Base-by-base conservation (phyloP, 257 asterid species). In the Jacaranda copaia region DNA sequence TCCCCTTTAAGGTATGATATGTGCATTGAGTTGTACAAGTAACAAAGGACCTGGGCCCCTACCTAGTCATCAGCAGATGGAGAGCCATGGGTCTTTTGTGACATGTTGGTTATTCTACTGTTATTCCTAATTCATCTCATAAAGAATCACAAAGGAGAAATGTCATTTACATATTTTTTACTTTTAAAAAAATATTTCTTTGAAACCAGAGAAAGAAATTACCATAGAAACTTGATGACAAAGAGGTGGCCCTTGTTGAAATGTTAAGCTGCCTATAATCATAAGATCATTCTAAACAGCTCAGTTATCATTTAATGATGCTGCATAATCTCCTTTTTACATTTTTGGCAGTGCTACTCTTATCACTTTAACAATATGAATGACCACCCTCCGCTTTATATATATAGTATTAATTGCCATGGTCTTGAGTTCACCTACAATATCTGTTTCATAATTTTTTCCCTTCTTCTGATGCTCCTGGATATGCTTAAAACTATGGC, bases 1-100 rank as follows among this genome's bases (percentile, higher is more conserved):
- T 78, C 81, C 67, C 87, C 89, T 60, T 49, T 86, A 45, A 91
- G 94, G 97, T 91, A 80, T 20, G 4, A 39, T 55, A 65, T 14
- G 9, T 42, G 0, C 19, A 25, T 25, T 25, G 32, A 25, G 32
- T 25, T 25, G 32, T 25, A 25, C 2, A 42, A 42, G 55, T 49
- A 14, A 14, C 10, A 53, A 16, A 53, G 18, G 25, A 53, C 20
- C 20, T n/a, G 60, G n/a, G 25, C 9, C 25, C 60, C 60, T 20
- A 53, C 60, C 25, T 53, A 5, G 4, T 32, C 18, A 61, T 61
- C 9, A 35, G 32, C 69, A 62, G 46, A 39, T 42, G 14, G 48
- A 8, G 8, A 14, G 25, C 14, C 39, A 58, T 58, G 39, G 18
- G 45, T 35, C 4, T 61, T 14, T 11, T 11, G 18, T 32, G 32